phyloP scores from a whole-genome alignment of 176 grass and related monocot genomes.

The Avena atlantica region DNA sequence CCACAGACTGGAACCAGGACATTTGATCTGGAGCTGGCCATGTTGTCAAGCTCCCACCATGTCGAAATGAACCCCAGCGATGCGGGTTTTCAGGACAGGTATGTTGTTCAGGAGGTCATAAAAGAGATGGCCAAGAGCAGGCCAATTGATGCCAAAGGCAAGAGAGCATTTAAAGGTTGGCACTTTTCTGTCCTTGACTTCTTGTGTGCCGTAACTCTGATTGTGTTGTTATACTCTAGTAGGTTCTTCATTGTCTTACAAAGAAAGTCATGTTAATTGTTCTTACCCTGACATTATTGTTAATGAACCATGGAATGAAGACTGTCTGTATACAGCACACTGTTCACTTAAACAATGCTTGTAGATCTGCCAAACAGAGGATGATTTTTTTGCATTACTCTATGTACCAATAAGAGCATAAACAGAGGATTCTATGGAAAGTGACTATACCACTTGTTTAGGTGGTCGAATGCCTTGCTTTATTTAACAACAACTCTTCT shows the following conservation, averaged over 20 bases:
- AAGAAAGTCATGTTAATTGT: background rate
- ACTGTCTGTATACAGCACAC: background rate
- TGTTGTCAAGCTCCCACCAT: conserved; percentile 83
- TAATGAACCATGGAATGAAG: background rate
- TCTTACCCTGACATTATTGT: background rate
- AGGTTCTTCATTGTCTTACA: conserved; percentile 10
- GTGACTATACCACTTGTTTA: conserved; percentile 2
- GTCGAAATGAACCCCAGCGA: conserved; percentile 98
- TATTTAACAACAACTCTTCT: conserved; percentile 6
- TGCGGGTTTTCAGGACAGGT: conserved; percentile 95
- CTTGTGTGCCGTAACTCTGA: background rate
- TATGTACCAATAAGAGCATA: background rate
- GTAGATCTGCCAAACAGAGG: background rate
- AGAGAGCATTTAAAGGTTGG: conserved; percentile 90
- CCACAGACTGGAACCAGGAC: conserved; percentile 78
- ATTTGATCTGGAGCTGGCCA: conserved; percentile 81
- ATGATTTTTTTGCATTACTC: background rate
- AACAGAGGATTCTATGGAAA: background rate
- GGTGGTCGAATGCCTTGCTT: background rate
- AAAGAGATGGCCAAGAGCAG: conserved; percentile 98
- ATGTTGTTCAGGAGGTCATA: conserved; percentile 98
- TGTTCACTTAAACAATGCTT: background rate
- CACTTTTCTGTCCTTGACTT: background rate
- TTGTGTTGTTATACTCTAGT: background rate
- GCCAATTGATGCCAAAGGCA: conserved; percentile 89